phyloP scores from a whole-genome alignment of 768 basidiomycete genomes.

The Lentinula raphanica region DNA sequence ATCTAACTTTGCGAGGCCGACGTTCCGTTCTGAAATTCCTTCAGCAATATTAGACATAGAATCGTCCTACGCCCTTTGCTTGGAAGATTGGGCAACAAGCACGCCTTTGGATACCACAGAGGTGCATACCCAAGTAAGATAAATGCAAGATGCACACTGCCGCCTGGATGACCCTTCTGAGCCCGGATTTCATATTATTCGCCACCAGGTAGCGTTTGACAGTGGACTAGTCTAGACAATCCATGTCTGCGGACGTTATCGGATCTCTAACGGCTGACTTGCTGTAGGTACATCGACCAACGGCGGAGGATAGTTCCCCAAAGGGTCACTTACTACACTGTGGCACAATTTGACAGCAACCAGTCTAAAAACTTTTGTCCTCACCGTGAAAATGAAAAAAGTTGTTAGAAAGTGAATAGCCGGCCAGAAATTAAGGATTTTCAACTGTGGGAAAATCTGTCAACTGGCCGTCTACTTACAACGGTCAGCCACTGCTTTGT shows the following conservation, averaged over 20 bases:
- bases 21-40: too few relatives aligned
- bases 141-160: not conserved
- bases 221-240: not conserved
- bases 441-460: not conserved
- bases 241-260: not conserved
- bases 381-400: too few relatives aligned
- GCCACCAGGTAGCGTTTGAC: not conserved
- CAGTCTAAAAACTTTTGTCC: not conserved
- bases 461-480: not conserved
- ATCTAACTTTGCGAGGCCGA: too few relatives aligned
- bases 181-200: not conserved
- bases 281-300: too few relatives aligned
- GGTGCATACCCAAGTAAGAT: too few relatives aligned
- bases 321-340: too few relatives aligned
- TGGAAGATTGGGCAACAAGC: too few relatives aligned
- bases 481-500: constrained; percentile 1
- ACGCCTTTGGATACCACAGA: too few relatives aligned
- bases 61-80: too few relatives aligned
- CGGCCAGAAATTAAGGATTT: not conserved
- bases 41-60: too few relatives aligned
- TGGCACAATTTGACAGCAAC: not conserved
- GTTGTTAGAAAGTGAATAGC: too few relatives aligned
- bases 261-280: not conserved
- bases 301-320: too few relatives aligned
- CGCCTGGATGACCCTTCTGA: not conserved